Conservation (phyloP, 2,329 filamentous ascomycete species). For the Cytospora paraplurivora region DNA sequence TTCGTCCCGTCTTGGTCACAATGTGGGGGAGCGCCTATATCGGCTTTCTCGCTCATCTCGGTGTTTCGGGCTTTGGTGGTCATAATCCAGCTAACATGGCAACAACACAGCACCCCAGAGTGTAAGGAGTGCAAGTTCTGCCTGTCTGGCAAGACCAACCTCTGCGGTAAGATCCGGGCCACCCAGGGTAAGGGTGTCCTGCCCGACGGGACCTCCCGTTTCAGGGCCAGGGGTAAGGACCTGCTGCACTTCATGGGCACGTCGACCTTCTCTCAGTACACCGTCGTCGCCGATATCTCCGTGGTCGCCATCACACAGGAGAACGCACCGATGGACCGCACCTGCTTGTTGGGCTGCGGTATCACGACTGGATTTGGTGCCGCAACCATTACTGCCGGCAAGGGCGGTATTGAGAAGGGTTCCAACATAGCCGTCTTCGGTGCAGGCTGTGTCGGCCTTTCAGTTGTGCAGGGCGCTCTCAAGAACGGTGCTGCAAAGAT, state of each 20-base stretch:
- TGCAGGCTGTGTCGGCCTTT: conserved; percentile 92
- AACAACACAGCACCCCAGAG: conserved; percentile 76
- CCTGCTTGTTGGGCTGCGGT: conserved; percentile 93
- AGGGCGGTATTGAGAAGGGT: conserved; percentile 71
- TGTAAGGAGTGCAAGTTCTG: conserved; percentile 99
- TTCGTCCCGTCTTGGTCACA: conserved; percentile 4
- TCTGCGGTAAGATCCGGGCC: conserved; percentile 97
- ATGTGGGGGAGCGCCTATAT: conserved; percentile 12
- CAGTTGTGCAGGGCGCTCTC: conserved; percentile 90
- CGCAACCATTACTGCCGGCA: conserved; percentile 84
- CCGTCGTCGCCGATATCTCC: conserved; percentile 97
- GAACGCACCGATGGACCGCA: conserved; percentile 92
- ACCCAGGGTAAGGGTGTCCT: conserved; percentile 96
- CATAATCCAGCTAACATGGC: conserved; percentile 5
- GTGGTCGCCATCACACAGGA: conserved; percentile 84
- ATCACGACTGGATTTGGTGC: conserved; percentile 99
- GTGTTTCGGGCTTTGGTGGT: conserved; percentile 5
- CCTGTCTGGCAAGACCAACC: conserved; percentile 98
- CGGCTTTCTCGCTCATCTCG: conserved; percentile 8
- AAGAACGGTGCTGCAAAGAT: conserved; percentile 78
- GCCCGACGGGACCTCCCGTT: conserved; percentile 94
- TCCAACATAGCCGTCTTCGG: conserved; percentile 92
- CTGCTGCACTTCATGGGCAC: conserved; percentile 99
- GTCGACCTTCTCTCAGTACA: conserved; percentile 98
- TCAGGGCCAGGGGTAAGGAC: conserved; percentile 92